Evolutionary conservation across 1,139 yeast genomes (phyloP), one percentile per base, ranked within the genome.

Genomic region (Suhomyces guaymorum): DNA sequence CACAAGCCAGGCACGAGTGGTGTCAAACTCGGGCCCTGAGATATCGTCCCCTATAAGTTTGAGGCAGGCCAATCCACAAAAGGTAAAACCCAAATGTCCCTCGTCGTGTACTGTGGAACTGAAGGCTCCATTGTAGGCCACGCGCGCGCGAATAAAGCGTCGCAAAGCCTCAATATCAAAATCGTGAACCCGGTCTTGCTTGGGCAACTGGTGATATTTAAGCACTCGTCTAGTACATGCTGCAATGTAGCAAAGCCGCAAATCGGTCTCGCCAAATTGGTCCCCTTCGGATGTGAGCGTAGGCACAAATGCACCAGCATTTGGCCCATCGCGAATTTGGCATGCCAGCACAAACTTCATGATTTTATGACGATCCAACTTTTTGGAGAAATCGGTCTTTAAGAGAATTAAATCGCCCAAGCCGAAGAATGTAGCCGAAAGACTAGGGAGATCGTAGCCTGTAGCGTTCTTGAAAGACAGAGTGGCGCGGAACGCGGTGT

Each of bases 11-110:
- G 64, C 61, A 2, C 67, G 38, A 0, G 89, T 76, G 6, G 28
- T 22, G 5, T 54, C 56, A 0, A 55, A 51, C 11, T 43, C 45
- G 13, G 48, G 47, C 3, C 39, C 37, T 1, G 38, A 28, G 11
- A 56, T 43, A 24, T 43, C 48, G 28, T 39, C 54, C 24, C 59
- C 70, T 4, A 80, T 53, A 28, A 86, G 49, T 24, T 58, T 56
- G 39, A 88, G 66, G 1, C 86, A 62, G 0, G 87, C 86, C 25
- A 92, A 51, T 0, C 88, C 96, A 60, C 97, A 90, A 52, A 80
- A 92, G 0, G 96, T 84, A 44, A 84, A 72, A 0, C 98, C 98
- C 7, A 90, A 79, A 59, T 92, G 97, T 2, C 94, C 71, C 57
- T 92, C 98, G 15, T 75, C 69, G 25, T 45, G 38, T 3, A 44